A percentile compares a stretch with the other conserved stretches of the same genome.
Conservation (phyloP, 1,284 basidiomycete species). For the Caloboletus firmus region DNA sequence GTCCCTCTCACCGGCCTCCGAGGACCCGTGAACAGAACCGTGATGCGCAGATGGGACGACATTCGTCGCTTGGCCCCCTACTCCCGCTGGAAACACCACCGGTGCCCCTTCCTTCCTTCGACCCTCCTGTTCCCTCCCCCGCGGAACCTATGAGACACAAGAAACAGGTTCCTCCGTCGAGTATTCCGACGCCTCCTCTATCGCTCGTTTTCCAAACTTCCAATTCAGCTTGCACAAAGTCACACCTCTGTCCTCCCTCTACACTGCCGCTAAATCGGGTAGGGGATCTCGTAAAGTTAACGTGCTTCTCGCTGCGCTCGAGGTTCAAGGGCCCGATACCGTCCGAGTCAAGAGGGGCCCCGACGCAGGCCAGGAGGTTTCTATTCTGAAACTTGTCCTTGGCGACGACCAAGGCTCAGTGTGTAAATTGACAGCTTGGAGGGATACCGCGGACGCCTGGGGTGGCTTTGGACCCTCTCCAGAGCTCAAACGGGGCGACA, state of each 20-base stretch:
- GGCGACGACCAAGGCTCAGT: conserved; percentile 66
- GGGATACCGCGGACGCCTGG: conserved; percentile 71
- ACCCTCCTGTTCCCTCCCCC: conserved; percentile 32
- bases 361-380: conserved; percentile 66
- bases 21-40: conserved; percentile 5
- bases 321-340: conserved; percentile 70
- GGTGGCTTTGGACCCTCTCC: conserved; percentile 45
- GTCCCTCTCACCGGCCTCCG: conserved; percentile 15
- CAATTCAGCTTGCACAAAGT: conserved; percentile 62
- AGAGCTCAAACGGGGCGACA: conserved; percentile 63
- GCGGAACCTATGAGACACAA: conserved; percentile 46
- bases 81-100: conserved; percentile 29
- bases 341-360: conserved; percentile 63
- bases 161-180: conserved; percentile 43
- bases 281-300: conserved; percentile 47
- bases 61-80: conserved; percentile 57
- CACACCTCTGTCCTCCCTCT: conserved; percentile 46
- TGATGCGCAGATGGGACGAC: conserved; percentile 44
- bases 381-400: conserved; percentile 62
- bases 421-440: conserved; percentile 72
- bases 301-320: conserved; percentile 62
- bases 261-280: conserved; percentile 16
- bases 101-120: conserved; percentile 33
- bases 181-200: conserved; percentile 64
- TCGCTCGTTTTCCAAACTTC: conserved; percentile 64